Evolutionary conservation across 768 basidiomycete species (phyloP).

Genomic region (Phlebiopsis flavidoalba): DNA sequence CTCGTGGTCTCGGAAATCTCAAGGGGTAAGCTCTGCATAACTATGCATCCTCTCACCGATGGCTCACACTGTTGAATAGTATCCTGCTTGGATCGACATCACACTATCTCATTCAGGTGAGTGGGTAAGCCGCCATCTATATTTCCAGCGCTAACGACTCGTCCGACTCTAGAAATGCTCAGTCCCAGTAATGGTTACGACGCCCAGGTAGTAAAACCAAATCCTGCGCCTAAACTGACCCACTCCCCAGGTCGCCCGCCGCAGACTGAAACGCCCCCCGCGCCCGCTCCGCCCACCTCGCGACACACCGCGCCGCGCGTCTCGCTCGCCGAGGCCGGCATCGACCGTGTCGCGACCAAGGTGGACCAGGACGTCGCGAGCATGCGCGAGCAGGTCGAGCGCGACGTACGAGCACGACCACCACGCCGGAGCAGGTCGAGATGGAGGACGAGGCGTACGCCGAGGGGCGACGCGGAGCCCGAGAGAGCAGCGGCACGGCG

Average conservation of each 20-base stretch:
- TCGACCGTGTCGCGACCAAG: slow-evolving; percentile 82
- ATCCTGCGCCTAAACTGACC: not conserved
- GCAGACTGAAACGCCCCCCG: slow-evolving; percentile 84
- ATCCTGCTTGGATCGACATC: slow-evolving; percentile 93
- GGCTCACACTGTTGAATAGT: slow-evolving; percentile 22
- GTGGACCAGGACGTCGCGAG: slow-evolving; percentile 83
- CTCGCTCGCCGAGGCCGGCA: slow-evolving; percentile 80
- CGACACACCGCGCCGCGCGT: slow-evolving; percentile 78
- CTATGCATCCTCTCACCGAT: not conserved
- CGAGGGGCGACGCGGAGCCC: slow-evolving; percentile 18
- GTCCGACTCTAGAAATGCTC: slow-evolving; percentile 65
- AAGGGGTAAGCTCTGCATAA: slow-evolving; percentile 58
- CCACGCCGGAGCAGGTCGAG: slow-evolving; percentile 12
- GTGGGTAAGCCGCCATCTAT: slow-evolving; percentile 6
- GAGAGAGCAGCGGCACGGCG: slow-evolving; percentile 7
- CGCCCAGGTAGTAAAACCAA: not conserved
- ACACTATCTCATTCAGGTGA: slow-evolving; percentile 84
- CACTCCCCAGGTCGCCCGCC: slow-evolving; percentile 59
- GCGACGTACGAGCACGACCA: slow-evolving; percentile 49
- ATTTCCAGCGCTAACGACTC: not conserved
- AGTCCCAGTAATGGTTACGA: slow-evolving; percentile 92
- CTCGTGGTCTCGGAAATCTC: slow-evolving; percentile 82
- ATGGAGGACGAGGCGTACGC: slow-evolving; percentile 17
- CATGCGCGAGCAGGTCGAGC: slow-evolving; percentile 72
- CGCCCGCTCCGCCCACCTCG: slow-evolving; percentile 74